Evolutionary conservation across 345 rosid genomes (phyloP).

Genomic region (Pistacia integerrima): DNA sequence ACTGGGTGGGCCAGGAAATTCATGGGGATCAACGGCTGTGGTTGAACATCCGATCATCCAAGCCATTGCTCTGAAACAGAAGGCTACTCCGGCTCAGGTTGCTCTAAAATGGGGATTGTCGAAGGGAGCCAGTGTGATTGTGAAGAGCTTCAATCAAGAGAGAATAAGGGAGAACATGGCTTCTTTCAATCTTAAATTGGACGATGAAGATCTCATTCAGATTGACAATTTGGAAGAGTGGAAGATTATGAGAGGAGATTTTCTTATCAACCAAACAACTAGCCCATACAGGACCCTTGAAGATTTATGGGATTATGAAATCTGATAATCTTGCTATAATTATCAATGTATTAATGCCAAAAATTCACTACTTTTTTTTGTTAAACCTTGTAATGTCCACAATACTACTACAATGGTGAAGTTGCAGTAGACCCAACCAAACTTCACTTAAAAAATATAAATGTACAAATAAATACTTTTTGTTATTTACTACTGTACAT

Average conservation of each 20-base stretch:
- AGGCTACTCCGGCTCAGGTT: slow-evolving; percentile 85
- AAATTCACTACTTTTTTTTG: not conserved
- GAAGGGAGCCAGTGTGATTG: slow-evolving; percentile 75
- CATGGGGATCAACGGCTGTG: slow-evolving; percentile 82
- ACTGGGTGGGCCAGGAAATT: slow-evolving; percentile 76
- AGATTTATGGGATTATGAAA: slow-evolving; percentile 82
- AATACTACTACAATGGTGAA: not conserved
- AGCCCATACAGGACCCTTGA: slow-evolving; percentile 73
- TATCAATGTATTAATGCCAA: not conserved
- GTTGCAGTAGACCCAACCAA: no score
- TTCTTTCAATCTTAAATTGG: slow-evolving; percentile 52
- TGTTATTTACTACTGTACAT: no score
- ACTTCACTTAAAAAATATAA: no score
- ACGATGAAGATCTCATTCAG: slow-evolving; percentile 48
- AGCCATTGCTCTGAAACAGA: slow-evolving; percentile 68
- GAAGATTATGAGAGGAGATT: slow-evolving; percentile 87
- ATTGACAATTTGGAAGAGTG: slow-evolving; percentile 62
- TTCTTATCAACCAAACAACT: slow-evolving; percentile 61
- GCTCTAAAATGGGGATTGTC: slow-evolving; percentile 86
- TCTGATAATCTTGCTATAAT: slow-evolving; percentile 29
- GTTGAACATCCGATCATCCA: slow-evolving; percentile 57
- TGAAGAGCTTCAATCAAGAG: slow-evolving; percentile 69
- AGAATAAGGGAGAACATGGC: slow-evolving; percentile 72
- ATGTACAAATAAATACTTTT: no score
- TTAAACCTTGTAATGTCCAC: not conserved